Evolutionary conservation across 2,329 filamentous ascomycete genomes (phyloP), one percentile per base, ranked within the genome.

Genomic region (Parascedosporium putredinis): DNA sequence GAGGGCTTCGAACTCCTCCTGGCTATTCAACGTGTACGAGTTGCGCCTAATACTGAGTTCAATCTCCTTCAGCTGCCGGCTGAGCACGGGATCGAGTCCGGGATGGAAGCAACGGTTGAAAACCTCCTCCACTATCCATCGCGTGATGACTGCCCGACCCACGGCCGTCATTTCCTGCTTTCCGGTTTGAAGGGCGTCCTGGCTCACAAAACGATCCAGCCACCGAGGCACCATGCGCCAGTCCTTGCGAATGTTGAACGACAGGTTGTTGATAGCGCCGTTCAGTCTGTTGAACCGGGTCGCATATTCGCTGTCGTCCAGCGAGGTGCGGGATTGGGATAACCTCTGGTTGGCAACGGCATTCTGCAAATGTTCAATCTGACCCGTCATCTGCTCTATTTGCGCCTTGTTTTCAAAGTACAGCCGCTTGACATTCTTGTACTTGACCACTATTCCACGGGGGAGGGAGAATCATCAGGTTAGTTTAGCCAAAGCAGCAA

Each of bases 141-240:
- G 80, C 24, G 86, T 86, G 57, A 98, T 89, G 55, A 90, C 81
- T 10, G 91, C 89, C 49, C 91, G 81, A 14, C 93, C 93, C 22
- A 95, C 85, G 4, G 90, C 90, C 5, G 89, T 97, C 93, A 98
- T 98, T 66, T 98, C 93, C 64, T 96, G 90, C 62, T 90, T 95
- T 53, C 90, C 93, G 8, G 84, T 88, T 58, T 83, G 79, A 49
- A 94, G 75, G 1, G 89, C 91, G 59, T 95, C 90, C 48, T 84
- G 75, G 64, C 91, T 96, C 55, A 95, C 86, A 50, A 82, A 87
- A 22, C 75, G 76, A 50, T 81, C 77, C 42, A 98, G 73, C 88
- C 89, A 97, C 5, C 73, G 63, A 0, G 93, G 93, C 50, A 97
- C 75, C 29, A 74, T 73, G 54, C 80, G 81, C 93, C 93, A 98